Evolutionary conservation across 805 yeast genomes (phyloP).

Genomic region (Torulaspora indica): DNA sequence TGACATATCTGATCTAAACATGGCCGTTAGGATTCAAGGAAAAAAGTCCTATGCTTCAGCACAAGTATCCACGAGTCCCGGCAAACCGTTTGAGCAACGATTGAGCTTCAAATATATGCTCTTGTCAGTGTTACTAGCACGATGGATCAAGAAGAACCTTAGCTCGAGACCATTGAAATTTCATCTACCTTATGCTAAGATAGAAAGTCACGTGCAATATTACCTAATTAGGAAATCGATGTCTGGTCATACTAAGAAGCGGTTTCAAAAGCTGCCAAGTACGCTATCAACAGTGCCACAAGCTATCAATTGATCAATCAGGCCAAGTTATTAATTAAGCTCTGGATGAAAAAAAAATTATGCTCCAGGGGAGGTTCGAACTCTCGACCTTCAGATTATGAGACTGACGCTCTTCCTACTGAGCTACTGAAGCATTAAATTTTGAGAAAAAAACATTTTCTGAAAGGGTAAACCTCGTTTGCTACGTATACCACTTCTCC

Average conservation of each 20-base stretch:
- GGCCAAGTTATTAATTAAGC: too few species aligned
- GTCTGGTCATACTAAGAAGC: not conserved
- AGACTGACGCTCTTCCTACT: slow-evolving; percentile 57
- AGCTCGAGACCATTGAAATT: slow-evolving; percentile 8
- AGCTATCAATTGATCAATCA: too few species aligned
- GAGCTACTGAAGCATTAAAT: slow-evolving; percentile 45
- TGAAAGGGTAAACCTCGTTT: too few species aligned
- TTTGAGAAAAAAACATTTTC: not conserved
- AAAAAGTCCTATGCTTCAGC: not conserved
- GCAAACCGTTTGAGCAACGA: not conserved
- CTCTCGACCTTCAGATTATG: slow-evolving; percentile 55
- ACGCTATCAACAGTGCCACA: not conserved
- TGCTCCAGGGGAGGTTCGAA: slow-evolving; percentile 52
- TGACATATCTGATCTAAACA: slow-evolving; percentile 30
- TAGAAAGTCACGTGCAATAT: slow-evolving; percentile 11
- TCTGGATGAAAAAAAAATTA: slow-evolving; percentile 18
- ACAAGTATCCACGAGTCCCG: slow-evolving; percentile 1
- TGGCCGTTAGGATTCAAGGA: not conserved
- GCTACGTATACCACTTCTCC: too few species aligned
- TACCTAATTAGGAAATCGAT: slow-evolving; percentile 22
- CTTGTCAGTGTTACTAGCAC: not conserved
- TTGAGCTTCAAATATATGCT: not conserved
- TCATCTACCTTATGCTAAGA: slow-evolving; percentile 14
- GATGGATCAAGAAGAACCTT: slow-evolving; percentile 6
- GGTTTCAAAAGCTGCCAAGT: not conserved